Conservation (phyloP, 768 basidiomycete genomes). For the Suillus ampliporus region DNA sequence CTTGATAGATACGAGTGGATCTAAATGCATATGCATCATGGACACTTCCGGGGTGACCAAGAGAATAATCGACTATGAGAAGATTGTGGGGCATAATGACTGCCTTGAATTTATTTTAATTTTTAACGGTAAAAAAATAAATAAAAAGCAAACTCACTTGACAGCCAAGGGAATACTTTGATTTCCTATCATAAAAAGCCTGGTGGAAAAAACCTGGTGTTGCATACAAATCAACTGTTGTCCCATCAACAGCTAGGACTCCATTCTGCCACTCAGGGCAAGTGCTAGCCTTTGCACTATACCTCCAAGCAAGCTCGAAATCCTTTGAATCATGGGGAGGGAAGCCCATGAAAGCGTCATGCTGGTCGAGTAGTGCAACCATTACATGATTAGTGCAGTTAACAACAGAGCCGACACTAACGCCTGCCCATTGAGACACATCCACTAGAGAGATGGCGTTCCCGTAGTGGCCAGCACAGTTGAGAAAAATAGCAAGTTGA, state of each 20-base stretch:
- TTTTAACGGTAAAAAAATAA: no score
- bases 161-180: conserved; percentile 13
- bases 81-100: conserved; percentile 12
- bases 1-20: no score
- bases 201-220: conserved; percentile 5
- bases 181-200: conserved; percentile 23
- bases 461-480: no score
- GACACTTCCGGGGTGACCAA: conserved; percentile 13
- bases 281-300: conserved; percentile 31
- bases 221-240: conserved; percentile 20
- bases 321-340: conserved; percentile 12
- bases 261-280: conserved; percentile 44
- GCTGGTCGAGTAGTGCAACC: neutral
- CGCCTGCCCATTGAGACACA: no score
- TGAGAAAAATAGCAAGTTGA: no score
- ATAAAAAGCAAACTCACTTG: conserved; percentile 22
- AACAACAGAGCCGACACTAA: no score
- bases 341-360: conserved; percentile 9
- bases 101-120: conserved; percentile 18
- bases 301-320: conserved; percentile 35
- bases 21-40: conserved; percentile 14
- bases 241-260: conserved; percentile 46
- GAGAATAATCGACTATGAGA: conserved; percentile 12
- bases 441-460: no score
- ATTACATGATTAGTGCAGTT: conserved; percentile 14